A percentile compares a stretch with the other conserved stretches of the same genome.
These are phyloP conservation scores for Xenosphaeropsis pyriputrescens DNA, from an alignment of 2,329 filamentous ascomycete genomes.

Conservation along the genomic window DNA sequence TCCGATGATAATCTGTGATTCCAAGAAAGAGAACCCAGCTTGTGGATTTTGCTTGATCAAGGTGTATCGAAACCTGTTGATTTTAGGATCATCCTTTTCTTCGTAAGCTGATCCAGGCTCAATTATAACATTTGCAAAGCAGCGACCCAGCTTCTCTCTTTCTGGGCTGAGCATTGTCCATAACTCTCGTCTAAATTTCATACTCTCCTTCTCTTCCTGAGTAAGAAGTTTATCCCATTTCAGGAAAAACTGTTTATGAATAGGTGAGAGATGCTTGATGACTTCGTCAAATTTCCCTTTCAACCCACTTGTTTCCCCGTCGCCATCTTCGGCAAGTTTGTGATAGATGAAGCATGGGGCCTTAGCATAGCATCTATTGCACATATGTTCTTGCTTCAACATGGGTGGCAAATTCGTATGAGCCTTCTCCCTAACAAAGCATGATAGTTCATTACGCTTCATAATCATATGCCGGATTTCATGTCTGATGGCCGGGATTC, in stretches of 20 bases:
- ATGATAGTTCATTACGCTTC: conserved; percentile 80
- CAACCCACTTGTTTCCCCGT: conserved; percentile 68
- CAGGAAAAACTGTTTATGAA: conserved; percentile 71
- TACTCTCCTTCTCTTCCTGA: conserved; percentile 82
- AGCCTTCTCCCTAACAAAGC: conserved; percentile 61
- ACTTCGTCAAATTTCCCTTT: conserved; percentile 70
- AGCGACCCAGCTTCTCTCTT: conserved; percentile 75
- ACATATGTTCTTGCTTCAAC: conserved; percentile 69
- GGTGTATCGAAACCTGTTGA: conserved; percentile 81
- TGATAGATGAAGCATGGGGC: conserved; percentile 87
- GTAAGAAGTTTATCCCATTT: conserved; percentile 92
- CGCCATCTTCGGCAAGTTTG: conserved; percentile 72
- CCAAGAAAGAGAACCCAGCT: conserved; percentile 66
- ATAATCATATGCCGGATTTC: conserved; percentile 96
- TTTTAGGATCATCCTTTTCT: conserved; percentile 58
- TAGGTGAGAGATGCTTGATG: conserved; percentile 60
- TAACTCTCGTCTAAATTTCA: conserved; percentile 75
- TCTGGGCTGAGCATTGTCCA: conserved; percentile 93
- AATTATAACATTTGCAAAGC: conserved; percentile 78
- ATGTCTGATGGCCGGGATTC: conserved; percentile 71
- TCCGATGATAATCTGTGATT: conserved; percentile 75
- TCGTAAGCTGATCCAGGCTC: conserved; percentile 62
- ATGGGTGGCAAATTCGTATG: conserved; percentile 71
- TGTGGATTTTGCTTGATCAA: conserved; percentile 56
- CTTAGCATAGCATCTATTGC: conserved; percentile 81